Percentiles rank a stretch among this genome's conserved stretches.
Evolutionary conservation across 2,329 filamentous ascomycete species (phyloP).

Genomic region (Hypoxylon sp.): DNA sequence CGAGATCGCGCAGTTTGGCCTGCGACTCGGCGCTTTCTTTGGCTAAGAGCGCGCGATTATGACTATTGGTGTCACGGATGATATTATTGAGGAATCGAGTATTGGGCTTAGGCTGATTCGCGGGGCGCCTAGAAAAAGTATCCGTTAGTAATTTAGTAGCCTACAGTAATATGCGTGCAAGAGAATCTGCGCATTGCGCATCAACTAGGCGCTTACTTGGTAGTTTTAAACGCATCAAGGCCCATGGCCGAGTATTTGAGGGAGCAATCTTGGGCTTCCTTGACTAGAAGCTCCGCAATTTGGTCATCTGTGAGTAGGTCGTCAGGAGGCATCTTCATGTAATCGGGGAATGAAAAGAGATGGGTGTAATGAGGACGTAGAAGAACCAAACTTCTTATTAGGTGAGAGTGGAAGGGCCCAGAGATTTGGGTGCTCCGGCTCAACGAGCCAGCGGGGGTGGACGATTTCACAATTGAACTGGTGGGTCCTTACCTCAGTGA

Average conservation of each 20-base stretch:
- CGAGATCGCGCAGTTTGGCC: constrained; percentile 75
- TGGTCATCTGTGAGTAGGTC: constrained; percentile 79
- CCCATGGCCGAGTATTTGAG: constrained; percentile 81
- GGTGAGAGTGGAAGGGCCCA: constrained; percentile 9
- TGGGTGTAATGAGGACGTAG: background rate
- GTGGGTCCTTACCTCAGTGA: constrained; percentile 7
- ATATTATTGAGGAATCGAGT: constrained; percentile 90
- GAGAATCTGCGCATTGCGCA: constrained; percentile 27
- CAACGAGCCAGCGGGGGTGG: constrained; percentile 28
- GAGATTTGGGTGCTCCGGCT: constrained; percentile 1
- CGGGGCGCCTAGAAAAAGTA: constrained; percentile 63
- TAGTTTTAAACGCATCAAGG: constrained; percentile 71
- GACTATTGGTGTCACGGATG: constrained; percentile 86
- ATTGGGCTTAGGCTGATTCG: constrained; percentile 85
- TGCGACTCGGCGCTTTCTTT: constrained; percentile 86
- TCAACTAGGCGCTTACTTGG: constrained; percentile 58
- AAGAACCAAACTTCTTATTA: constrained; percentile 2
- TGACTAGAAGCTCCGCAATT: constrained; percentile 81
- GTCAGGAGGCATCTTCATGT: constrained; percentile 47
- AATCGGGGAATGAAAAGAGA: background rate
- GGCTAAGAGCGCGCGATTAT: constrained; percentile 88
- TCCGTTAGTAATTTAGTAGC: constrained; percentile 24
- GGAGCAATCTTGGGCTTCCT: constrained; percentile 81
- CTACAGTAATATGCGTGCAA: background rate
- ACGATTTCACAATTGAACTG: constrained; percentile 12